Evolutionary conservation across 208 protist genomes (phyloP).

Genomic region (Naegleria fowleri): DNA sequence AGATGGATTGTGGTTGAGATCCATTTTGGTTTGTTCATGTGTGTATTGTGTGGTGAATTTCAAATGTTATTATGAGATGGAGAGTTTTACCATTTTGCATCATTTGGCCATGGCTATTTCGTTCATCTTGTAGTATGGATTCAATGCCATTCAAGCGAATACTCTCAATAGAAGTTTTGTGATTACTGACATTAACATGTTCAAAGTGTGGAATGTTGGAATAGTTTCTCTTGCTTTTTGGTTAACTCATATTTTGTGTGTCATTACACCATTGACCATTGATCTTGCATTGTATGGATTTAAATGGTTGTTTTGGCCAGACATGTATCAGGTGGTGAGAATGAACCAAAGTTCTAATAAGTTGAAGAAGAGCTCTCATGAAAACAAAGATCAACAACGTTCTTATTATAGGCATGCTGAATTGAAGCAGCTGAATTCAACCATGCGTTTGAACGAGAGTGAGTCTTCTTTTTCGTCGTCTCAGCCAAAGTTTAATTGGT

Average conservation of each 20-base stretch:
- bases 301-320: neutral
- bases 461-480: too few relatives aligned
- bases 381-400: too few relatives aligned
- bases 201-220: neutral
- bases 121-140: neutral
- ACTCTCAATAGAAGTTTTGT: neutral
- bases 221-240: neutral
- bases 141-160: neutral
- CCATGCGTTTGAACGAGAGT: too few relatives aligned
- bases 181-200: neutral
- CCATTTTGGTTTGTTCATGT: neutral
- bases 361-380: too few relatives aligned
- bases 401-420: too few relatives aligned
- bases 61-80: neutral
- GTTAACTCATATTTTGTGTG: neutral
- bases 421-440: too few relatives aligned
- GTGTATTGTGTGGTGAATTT: neutral
- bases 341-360: neutral
- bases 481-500: too few relatives aligned
- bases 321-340: neutral
- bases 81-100: neutral
- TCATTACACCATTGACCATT: neutral
- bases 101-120: neutral
- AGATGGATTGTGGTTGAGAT: neutral
- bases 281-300: neutral